Evolutionary conservation across 2,329 filamentous ascomycete genomes (phyloP).

Genomic region (Scleromitrula shiraiana): DNA sequence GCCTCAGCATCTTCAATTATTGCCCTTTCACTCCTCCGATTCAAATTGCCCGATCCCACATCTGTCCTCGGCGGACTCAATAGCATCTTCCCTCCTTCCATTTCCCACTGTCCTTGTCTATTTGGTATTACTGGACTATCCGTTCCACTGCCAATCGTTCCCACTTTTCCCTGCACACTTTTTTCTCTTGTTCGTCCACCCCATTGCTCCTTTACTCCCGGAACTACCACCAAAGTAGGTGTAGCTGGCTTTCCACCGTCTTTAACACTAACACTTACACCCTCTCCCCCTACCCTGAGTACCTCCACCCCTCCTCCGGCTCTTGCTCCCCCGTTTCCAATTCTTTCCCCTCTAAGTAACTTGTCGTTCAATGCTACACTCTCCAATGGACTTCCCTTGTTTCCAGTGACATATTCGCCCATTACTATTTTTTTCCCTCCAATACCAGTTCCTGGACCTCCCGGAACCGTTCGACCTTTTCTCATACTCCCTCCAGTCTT

Average conservation of each 20-base stretch:
- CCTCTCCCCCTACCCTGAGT: neutral
- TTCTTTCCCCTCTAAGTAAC: no score
- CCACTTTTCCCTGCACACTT: neutral
- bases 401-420: neutral
- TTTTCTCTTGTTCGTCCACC: neutral
- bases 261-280: neutral
- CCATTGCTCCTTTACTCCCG: neutral
- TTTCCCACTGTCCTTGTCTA: neutral
- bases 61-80: neutral
- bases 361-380: no score
- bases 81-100: neutral
- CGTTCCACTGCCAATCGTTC: neutral
- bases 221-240: neutral
- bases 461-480: neutral
- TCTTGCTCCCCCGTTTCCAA: neutral
- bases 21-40: slow-evolving; percentile 1
- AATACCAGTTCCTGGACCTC: neutral
- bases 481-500: neutral
- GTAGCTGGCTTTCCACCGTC: neutral
- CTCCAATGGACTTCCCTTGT: neutral
- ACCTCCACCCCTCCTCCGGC: neutral
- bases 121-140: neutral
- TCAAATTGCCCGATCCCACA: neutral
- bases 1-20: no score
- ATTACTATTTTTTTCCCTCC: neutral